Percentiles rank a stretch among this genome's conserved stretches.
These are phyloP conservation scores for Termitomyces heimii DNA, from an alignment of 768 basidiomycete genomes.

Conservation along the genomic window DNA sequence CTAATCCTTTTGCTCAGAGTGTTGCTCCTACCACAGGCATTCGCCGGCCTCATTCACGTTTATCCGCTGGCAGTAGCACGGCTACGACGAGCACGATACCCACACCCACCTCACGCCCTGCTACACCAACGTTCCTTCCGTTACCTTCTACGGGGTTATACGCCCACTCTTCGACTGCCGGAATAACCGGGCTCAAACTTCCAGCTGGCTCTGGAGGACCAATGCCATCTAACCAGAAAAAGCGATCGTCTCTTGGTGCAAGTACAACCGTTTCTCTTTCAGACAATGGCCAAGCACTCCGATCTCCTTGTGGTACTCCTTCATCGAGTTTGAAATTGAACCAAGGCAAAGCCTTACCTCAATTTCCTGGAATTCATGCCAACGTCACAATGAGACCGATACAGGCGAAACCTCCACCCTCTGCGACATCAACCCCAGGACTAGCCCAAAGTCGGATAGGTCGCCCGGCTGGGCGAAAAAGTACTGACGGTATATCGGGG, in stretches of 20 bases:
- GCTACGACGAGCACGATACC: conserved; percentile 59
- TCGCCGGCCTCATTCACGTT: conserved; percentile 66
- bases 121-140: conserved; percentile 76
- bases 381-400: conserved; percentile 42
- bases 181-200: conserved; percentile 47
- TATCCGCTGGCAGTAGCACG: conserved; percentile 53
- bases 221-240: conserved; percentile 36
- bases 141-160: conserved; percentile 51
- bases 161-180: conserved; percentile 30
- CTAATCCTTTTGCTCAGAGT: conserved; percentile 36
- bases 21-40: conserved; percentile 32
- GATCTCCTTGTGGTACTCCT: conserved; percentile 23
- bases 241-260: conserved; percentile 61
- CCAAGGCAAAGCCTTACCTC: conserved; percentile 35
- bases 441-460: conserved; percentile 45
- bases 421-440: conserved; percentile 23
- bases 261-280: conserved; percentile 28
- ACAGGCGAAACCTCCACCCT: conserved; percentile 32
- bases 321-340: conserved; percentile 22
- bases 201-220: conserved; percentile 46
- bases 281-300: conserved; percentile 25
- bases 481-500: conserved; percentile 18
- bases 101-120: conserved; percentile 62
- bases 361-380: conserved; percentile 33
- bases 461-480: conserved; percentile 31